Conservation (phyloP, 139 green algal species). For the Chlorella sp. region DNA sequence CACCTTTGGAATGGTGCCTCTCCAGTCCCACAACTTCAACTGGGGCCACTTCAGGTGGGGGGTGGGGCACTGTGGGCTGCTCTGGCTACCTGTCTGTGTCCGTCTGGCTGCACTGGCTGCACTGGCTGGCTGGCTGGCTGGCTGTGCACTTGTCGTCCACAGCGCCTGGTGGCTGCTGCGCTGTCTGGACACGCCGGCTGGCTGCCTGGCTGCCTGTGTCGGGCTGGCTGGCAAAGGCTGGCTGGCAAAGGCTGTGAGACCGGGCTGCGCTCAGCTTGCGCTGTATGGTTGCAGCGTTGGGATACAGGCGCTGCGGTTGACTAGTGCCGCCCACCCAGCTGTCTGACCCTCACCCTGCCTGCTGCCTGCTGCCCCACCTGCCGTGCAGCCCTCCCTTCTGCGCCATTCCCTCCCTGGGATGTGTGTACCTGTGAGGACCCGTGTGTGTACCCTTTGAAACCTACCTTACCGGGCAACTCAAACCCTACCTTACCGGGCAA, state of each 20-base stretch:
- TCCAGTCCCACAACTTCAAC: conserved; percentile 6
- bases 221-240: too few relatives aligned
- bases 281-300: too few relatives aligned
- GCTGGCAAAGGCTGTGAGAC: too few relatives aligned
- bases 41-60: conserved; percentile 2
- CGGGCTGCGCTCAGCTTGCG: too few relatives aligned
- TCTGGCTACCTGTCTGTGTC: too few relatives aligned
- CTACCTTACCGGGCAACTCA: too few relatives aligned
- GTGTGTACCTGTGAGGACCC: conserved; percentile 3
- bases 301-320: not conserved
- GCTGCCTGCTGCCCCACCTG: not conserved
- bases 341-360: not conserved
- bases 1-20: conserved; percentile 25
- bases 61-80: not conserved
- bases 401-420: conserved; percentile 2
- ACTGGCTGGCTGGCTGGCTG: not conserved
- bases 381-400: not conserved
- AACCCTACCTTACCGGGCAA: too few relatives aligned
- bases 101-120: too few relatives aligned
- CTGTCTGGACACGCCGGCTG: not conserved
- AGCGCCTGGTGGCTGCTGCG: not conserved
- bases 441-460: too few relatives aligned
- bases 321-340: too few relatives aligned
- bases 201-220: too few relatives aligned
- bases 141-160: not conserved